Base-by-base conservation (phyloP, 306 rosid species). In the Nissolia schottii region DNA sequence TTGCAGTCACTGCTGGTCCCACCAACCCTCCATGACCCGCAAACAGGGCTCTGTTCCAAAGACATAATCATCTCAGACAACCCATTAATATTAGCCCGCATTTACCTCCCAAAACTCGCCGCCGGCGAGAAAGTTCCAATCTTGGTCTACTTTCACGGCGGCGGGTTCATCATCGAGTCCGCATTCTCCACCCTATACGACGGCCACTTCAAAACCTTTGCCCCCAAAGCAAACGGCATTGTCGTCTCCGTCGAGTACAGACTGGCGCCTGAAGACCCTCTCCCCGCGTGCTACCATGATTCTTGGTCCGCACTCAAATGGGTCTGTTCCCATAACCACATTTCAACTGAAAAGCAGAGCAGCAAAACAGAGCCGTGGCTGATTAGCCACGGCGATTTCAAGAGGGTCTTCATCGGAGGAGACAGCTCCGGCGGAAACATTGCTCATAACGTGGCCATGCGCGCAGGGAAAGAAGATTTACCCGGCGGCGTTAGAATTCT, bases 101-200 rank as follows among this genome's bases (percentile, higher is more conserved):
- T 81, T 31, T 73, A 29, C 76, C 67, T 81, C 29, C 82, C 85
- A 25, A 60, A 66, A 25, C 72, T 51, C 12, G 14, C 5, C 37
- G 7, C n/a, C n/a, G n/a, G n/a, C n/a, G n/a, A n/a, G n/a, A n/a
- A n/a, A n/a, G n/a, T 32, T 9, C 7, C 37, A 7, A 32, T 32
- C 68, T 64, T 78, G 70, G 77, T 86, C 38, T 86, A 78, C 77
- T 83, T 24, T 56, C 90, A 86, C 3, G 90, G 88, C 0, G 86
- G 88, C 2, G 84, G 37, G 1, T 78, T 83, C 70, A 6, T 69
- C 64, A 5, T 72, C 0, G 84, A 83, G 34, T 81, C 88, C 0
- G 77, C 88, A 3, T 86, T 86, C 70, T 75, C 84, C 0, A 15
- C 16, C 0, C 14, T 27, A 23, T 76, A 81, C 43, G 79, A 86